Evolutionary conservation across 352 stramenopile species (phyloP).

Genomic region (Nothophytophthora sp.): DNA sequence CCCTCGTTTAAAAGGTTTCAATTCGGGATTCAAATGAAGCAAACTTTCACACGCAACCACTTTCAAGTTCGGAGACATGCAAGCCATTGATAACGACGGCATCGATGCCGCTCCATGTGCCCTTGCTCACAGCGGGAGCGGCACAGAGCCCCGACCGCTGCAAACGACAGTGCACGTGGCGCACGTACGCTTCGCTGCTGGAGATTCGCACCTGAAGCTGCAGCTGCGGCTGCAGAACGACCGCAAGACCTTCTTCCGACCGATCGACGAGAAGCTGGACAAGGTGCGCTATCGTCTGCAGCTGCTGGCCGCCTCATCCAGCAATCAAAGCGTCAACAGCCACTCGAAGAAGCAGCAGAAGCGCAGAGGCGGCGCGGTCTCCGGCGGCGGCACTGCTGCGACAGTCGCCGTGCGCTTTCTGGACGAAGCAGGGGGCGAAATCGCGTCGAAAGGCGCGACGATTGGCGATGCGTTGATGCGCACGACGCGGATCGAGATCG

Average conservation of each 20-base stretch:
- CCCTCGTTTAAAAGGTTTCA: no score
- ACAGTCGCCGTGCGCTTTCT: conserved; percentile 48
- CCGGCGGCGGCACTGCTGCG: conserved; percentile 6
- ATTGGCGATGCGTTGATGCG: conserved; percentile 52
- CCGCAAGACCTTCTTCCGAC: conserved; percentile 52
- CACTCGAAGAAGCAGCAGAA: conserved; percentile 24
- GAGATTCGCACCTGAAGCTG: conserved; percentile 53
- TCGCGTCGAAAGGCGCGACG: conserved; percentile 26
- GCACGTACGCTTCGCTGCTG: conserved; percentile 43
- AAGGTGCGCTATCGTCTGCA: conserved; percentile 65
- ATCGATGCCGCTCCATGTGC: no score
- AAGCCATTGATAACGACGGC: no score
- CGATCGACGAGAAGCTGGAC: conserved; percentile 40
- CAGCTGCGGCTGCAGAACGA: conserved; percentile 48
- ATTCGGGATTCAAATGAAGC: no score
- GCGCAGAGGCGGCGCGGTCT: conserved; percentile 3
- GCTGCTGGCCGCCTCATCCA: conserved; percentile 35
- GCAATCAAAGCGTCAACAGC: conserved; percentile 1
- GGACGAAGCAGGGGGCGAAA: conserved; percentile 27
- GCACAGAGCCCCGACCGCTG: not conserved
- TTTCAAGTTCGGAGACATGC: no score
- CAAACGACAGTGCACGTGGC: conserved; percentile 25
- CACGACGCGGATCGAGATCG: conserved; percentile 45
- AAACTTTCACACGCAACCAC: no score
- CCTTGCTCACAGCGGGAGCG: not conserved